phyloP scores from a whole-genome alignment of 805 yeast species.

The Lipomyces lipofer region DNA sequence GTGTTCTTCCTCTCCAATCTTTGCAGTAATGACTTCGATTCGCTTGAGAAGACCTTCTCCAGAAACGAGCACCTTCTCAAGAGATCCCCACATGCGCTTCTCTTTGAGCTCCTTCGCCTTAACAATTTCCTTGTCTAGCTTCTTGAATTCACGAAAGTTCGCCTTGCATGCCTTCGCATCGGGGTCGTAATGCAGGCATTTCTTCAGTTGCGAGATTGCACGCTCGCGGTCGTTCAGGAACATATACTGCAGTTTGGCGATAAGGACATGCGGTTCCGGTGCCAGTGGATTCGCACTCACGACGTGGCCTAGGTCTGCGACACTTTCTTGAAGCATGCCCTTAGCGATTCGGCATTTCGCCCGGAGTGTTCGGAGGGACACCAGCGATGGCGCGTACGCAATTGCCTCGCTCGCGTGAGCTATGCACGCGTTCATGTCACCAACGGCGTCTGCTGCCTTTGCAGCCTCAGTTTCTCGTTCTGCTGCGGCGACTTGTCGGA shows the following conservation, averaged over 20 bases:
- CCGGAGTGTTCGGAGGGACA: slow-evolving; percentile 36
- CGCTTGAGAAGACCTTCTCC: slow-evolving; percentile 23
- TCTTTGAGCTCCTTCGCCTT: slow-evolving; percentile 17
- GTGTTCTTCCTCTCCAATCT: slow-evolving; percentile 2
- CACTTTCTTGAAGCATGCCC: slow-evolving; percentile 39
- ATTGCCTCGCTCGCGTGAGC: slow-evolving; percentile 36
- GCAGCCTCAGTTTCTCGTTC: slow-evolving; percentile 26
- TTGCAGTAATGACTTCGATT: slow-evolving; percentile 26
- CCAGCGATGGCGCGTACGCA: slow-evolving; percentile 35
- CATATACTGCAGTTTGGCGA: slow-evolving; percentile 48
- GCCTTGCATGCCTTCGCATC: slow-evolving; percentile 63
- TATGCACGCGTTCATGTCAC: slow-evolving; percentile 33
- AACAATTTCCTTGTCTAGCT: slow-evolving; percentile 22
- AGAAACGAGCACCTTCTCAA: slow-evolving; percentile 8
- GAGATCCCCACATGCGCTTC: slow-evolving; percentile 17
- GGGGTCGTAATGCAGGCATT: slow-evolving; percentile 76
- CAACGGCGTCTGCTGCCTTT: slow-evolving; percentile 14
- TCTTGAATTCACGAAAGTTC: slow-evolving; percentile 30
- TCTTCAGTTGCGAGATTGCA: slow-evolving; percentile 55
- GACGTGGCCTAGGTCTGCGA: slow-evolving; percentile 40
- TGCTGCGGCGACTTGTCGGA: slow-evolving; percentile 27
- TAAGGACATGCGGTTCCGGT: slow-evolving; percentile 33
- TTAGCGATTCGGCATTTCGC: slow-evolving; percentile 39
- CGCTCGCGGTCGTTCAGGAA: slow-evolving; percentile 55
- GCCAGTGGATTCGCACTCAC: slow-evolving; percentile 35